Base-by-base conservation (phyloP, 345 rosid genomes). In the Alliaria petiolata region DNA sequence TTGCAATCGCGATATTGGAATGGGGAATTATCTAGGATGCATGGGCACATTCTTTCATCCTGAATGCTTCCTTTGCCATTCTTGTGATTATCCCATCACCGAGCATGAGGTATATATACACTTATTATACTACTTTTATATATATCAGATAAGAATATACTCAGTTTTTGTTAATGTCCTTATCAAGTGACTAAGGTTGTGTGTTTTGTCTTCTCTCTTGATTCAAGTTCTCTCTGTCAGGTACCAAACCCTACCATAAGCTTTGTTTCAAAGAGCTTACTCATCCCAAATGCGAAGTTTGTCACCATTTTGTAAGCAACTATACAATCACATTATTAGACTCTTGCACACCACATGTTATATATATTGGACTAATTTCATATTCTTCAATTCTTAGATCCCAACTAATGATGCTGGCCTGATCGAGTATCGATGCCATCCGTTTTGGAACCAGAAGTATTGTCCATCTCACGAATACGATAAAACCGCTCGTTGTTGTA, bases 231-330 rank as follows among this genome's bases (percentile, higher is more conserved):
- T 88, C 97, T 52, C 76, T 84, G 64, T 84, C 85, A 81, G 99
- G 87, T 46, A 82, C 40, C 5, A 81, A 88, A 70, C 88, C 89
- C 2, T 91, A 91, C 67, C 97, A 95, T 84, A 88, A 88, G 82
- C 81, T 85, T 62, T 95, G 99, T 80, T 91, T 95, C 85, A 89
- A 85, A 76, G 95, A 89, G 82, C 47, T 88, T 65, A 85, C 87
- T 19, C 96, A 95, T 81, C 99, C 96, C 33, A 95, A 89, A 86
- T 95, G 97, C 62, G 96, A 95, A 82, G 96, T 95, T 72, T 91
- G 99, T 82, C 82, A 73, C 63, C 89, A 91, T 77, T 95, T 83
- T 81, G 99, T 95, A 91, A 86, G 95, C 51, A 67, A 40, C 20
- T 57, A 19, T 35, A 19, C 52, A 69, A 35, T 16, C 46, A 16